Conservation (phyloP, 1,284 basidiomycete genomes). For the Puccinia brachypodii region DNA sequence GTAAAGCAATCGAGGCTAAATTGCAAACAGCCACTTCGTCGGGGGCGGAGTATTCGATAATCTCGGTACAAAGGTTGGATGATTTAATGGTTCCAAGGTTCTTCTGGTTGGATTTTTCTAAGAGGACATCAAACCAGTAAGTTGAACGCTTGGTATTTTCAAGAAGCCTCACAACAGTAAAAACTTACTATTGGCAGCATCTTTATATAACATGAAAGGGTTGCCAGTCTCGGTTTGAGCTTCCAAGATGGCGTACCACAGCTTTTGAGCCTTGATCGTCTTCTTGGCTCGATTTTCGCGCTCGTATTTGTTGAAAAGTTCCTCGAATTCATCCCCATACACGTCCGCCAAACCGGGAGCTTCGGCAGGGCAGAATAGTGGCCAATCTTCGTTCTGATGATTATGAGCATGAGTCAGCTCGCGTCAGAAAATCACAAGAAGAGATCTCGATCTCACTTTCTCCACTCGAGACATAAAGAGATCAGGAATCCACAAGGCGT, state of each 20-base stretch:
- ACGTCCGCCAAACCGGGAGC: conserved; percentile 88
- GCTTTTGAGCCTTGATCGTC: conserved; percentile 90
- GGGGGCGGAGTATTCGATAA: conserved; percentile 96
- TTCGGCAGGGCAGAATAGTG: conserved; percentile 96
- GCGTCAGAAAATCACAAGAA: conserved; percentile 58
- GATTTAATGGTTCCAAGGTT: conserved; percentile 99
- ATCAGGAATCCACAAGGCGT: conserved; percentile 97
- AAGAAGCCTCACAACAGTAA: not conserved
- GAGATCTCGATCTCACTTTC: conserved; percentile 61
- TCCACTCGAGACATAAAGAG: conserved; percentile 67
- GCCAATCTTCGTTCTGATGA: conserved; percentile 75
- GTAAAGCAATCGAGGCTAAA: conserved; percentile 93
- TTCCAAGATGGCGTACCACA: conserved; percentile 97
- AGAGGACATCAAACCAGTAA: conserved; percentile 54
- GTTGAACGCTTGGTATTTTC: conserved; percentile 65
- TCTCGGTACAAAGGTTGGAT: conserved; percentile 98
- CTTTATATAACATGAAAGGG: conserved; percentile 98
- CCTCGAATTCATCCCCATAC: conserved; percentile 87
- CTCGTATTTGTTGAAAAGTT: conserved; percentile 86
- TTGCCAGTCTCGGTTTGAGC: conserved; percentile 97
- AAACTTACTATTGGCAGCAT: conserved; percentile 59
- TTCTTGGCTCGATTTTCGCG: conserved; percentile 83
- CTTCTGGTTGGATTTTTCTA: conserved; percentile 72
- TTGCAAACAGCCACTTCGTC: conserved; percentile 99
- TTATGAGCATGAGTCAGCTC: conserved; percentile 73